Evolutionary conservation across 495 filamentous ascomycete genomes (phyloP), one percentile per base, ranked within the genome.

Genomic region (Chaetomidium leptoderma): DNA sequence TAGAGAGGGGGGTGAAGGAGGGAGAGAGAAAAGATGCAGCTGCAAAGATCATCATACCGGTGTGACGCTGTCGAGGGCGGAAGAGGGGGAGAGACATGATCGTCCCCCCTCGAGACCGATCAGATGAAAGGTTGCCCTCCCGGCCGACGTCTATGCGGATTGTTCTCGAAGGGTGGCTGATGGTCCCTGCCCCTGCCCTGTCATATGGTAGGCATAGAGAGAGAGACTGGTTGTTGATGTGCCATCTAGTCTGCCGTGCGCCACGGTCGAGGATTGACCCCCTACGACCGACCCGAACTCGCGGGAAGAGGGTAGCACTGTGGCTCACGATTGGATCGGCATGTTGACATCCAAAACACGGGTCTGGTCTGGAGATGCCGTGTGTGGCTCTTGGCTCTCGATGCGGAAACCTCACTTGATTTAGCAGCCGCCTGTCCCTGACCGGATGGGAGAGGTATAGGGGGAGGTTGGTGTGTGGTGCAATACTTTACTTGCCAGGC

Each of bases 391-490:
- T 40, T 52, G 42, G 53, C 24, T 32, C 30, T 50, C 45, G 27
- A 52, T 27, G 14, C 4, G 6, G 44, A 53, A 63, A 57, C 55
- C 44, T 64, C 58, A 62, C 57, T 37, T 21, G 55, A 60, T 67
- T 70, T 70, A 67, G 55, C 67, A 70, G 67, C 67, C 65, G 67
- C 35, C 50, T 30, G 56, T 66, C 57, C 65, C 56, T 64, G 64
- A 70, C 67, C 40, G 45, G 51, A 40, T 33, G 23, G 27, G 51
- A 19, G 26, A 50, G 5, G 29, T 24, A 37, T 55, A 51, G 39
- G 60, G 27, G 21, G 44, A 23, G 3, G 47, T 47, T 36, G 27
- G 54, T 21, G 36, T 55, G 11, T 45, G 27, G n/a, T 17, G n/a
- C 55, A 11, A 2, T 13, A 23, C 16, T 55, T n/a, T 32, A 17